Evolutionary conservation across 2,329 filamentous ascomycete genomes (phyloP).

Genomic region (Stylonectria norvegica): DNA sequence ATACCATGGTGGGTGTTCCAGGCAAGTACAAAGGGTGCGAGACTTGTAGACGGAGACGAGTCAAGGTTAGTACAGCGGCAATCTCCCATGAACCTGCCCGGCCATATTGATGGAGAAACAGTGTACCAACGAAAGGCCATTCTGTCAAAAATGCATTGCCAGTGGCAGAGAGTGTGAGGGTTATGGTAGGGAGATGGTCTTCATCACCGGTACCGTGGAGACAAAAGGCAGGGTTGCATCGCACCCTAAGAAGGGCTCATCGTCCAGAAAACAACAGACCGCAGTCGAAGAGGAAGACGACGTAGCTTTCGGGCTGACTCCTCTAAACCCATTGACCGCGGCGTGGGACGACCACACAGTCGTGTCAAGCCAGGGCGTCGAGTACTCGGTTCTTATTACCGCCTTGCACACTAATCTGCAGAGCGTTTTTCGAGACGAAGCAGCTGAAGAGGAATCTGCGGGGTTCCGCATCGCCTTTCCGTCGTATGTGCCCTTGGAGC

Average conservation of each 20-base stretch:
- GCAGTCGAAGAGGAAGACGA: slow-evolving; percentile 23
- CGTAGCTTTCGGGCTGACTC: slow-evolving; percentile 25
- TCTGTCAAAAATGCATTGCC: slow-evolving; percentile 58
- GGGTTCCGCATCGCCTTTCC: slow-evolving; percentile 39
- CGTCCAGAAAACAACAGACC: slow-evolving; percentile 34
- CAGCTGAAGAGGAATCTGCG: slow-evolving; percentile 17
- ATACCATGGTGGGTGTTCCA: slow-evolving; percentile 57
- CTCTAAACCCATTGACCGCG: slow-evolving; percentile 41
- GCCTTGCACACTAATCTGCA: slow-evolving; percentile 44
- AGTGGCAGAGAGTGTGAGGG: slow-evolving; percentile 57
- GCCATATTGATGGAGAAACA: slow-evolving; percentile 23
- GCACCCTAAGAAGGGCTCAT: slow-evolving; percentile 44
- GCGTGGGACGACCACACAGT: slow-evolving; percentile 49
- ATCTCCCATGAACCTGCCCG: neutral
- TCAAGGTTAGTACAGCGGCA: slow-evolving; percentile 55
- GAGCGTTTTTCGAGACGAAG: slow-evolving; percentile 29
- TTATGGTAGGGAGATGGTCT: slow-evolving; percentile 60
- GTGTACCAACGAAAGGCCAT: slow-evolving; percentile 61
- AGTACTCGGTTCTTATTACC: slow-evolving; percentile 41
- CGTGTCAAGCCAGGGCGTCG: slow-evolving; percentile 37
- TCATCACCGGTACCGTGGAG: slow-evolving; percentile 58
- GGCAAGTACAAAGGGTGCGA: slow-evolving; percentile 64
- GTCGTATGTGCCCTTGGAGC: slow-evolving; percentile 37
- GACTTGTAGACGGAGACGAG: slow-evolving; percentile 56
- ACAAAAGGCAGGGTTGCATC: slow-evolving; percentile 55